Conservation (phyloP, 805 yeast genomes). For the Wickerhamiella brachini region DNA sequence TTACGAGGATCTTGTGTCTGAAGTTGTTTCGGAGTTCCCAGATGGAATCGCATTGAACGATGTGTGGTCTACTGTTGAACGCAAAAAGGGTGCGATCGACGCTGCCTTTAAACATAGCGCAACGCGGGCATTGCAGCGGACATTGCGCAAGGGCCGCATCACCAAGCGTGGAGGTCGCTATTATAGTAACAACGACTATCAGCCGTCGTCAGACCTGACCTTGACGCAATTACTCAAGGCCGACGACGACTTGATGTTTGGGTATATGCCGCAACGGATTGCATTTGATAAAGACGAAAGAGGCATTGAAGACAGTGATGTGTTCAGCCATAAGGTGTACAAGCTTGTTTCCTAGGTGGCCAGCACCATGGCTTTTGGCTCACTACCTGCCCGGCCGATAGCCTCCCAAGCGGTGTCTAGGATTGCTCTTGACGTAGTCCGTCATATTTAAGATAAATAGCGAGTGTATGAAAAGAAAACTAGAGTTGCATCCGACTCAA, state of each 20-base stretch:
- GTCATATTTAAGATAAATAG: not conserved
- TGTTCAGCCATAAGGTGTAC: constrained; percentile 25
- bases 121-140: constrained; percentile 26
- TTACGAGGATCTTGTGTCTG: constrained; percentile 25
- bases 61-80: constrained; percentile 15
- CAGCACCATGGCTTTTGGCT: no score
- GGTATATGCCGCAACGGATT: constrained; percentile 25
- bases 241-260: constrained; percentile 26
- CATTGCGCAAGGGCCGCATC: constrained; percentile 24
- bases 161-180: constrained; percentile 21
- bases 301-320: constrained; percentile 25
- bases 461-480: not conserved
- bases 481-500: not conserved
- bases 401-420: no score
- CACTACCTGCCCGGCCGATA: no score
- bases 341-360: constrained; percentile 1
- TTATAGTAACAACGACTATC: constrained; percentile 22
- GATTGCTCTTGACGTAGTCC: no score
- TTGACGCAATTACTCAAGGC: constrained; percentile 23
- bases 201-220: constrained; percentile 23
- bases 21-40: constrained; percentile 20
- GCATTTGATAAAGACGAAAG: constrained; percentile 21
- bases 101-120: constrained; percentile 25
- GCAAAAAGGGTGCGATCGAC: constrained; percentile 19
- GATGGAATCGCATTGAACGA: constrained; percentile 16